Evolutionary conservation across 257 asterid genomes (phyloP), one percentile per base, ranked within the genome.

Genomic region (Forsythia viridissima): DNA sequence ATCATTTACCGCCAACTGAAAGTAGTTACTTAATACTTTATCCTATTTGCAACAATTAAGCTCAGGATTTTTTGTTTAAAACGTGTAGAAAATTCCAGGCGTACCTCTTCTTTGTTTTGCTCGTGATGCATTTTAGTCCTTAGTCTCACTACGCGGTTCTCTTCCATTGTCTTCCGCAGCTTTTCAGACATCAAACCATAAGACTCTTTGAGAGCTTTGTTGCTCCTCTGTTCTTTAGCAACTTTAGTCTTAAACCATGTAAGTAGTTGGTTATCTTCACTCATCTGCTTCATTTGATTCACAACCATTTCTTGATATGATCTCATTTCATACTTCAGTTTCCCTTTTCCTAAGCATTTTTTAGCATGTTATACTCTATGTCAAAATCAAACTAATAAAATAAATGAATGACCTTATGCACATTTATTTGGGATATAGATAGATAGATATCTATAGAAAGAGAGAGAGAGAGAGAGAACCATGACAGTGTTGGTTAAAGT

Each of bases 241-340:
- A 84, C 88, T 81, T 77, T 85, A 82, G 80, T 83, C 79, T 85
- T 91, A 15, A 73, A 82, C 82, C 80, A 89, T 0, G n/a, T 0
- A 16, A 91, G 86, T 85, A 79, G 93, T 75, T 91, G 96, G 79
- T 93, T 91, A 3, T 93, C 96, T 81, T 91, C 97, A 3, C 84
- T 85, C 96, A 91, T 93, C 75, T 88, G 92, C 80, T 85, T 90
- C 87, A 89, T 66, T 11, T 84, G 88, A 4, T 82, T 73, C 7
- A 85, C 89, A n/a, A 93, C 96, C 89, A 70, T 84, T 74, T 93
- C 93, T 48, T 82, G 83, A 41, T 89, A 85, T 1, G 94, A 93
- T 7, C 55, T 73, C 71, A 91, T 83, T 57, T 93, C 94, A 72
- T 52, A 93, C 76, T 87, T 93, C 86, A 90, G 81, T 66, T 87